Base-by-base conservation (phyloP, 78 protist genomes). In the Isochrysis galbana region DNA sequence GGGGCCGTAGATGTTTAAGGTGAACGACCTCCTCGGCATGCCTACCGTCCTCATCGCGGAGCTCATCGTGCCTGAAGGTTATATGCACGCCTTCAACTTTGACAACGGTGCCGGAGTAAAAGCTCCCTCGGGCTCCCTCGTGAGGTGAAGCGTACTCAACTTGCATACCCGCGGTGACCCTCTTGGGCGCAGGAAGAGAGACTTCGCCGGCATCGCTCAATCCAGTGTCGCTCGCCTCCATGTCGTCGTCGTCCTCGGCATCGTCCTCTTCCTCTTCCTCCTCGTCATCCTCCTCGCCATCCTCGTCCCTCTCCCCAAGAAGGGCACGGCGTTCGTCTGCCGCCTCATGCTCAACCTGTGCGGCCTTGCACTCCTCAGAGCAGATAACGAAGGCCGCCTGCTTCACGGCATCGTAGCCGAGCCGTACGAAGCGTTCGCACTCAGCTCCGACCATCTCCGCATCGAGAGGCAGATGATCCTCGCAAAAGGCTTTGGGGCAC, bases 401-500 rank as follows among this genome's bases (percentile, higher is more conserved):
- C 84, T 39, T 36, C 47, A 77, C 84, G 34, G 84, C 84, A 7
- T 46, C 84, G 10, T 22, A 77, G 26, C 84, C 84, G 46, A 77
- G 84, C 84, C 5, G 2, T n/a, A 77, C 47, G 0, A 77, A 26
- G 0, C 84, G 84, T 4, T 77, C 84, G 47, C 0, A 1, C 47
- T 77, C 84, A 23, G 34, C 84, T 1, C 84, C 84, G 47, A 77
- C n/a, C 47, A 77, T 10, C 47, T 77, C 84, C 32, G 84, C 44
- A 5, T 77, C 84, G 32, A 39, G 23, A 41, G 84, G 84, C 14
- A 77, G 23, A 46, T 77, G 84, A 46, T 77, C 84, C 23, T 77
- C 84, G 87, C 92, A 90, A 61, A 61, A 90, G 54, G 83, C 92
- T 26, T 44, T 90, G 34, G 92, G 92, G 34, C 92, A 90, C 38